Evolutionary conservation across 352 stramenopile genomes (phyloP).

Genomic region (Phytophthora megakarya): DNA sequence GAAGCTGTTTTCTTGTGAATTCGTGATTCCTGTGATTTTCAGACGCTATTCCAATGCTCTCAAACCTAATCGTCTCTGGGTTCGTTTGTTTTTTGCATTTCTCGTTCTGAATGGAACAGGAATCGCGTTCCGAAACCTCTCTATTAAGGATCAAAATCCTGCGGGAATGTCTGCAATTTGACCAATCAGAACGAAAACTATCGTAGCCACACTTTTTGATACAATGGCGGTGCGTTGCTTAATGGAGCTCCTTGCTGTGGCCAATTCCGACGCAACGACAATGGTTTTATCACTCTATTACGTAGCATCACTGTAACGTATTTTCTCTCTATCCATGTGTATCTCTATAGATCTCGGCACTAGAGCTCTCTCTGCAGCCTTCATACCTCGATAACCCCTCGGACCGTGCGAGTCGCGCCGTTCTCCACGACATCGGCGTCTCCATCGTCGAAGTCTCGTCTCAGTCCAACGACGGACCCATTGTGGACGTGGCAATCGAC

Average conservation of each 20-base stretch:
- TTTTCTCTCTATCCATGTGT: conserved; percentile 7
- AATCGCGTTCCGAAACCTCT: no score
- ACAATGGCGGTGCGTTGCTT: conserved; percentile 26
- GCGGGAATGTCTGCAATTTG: no score
- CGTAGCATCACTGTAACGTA: not conserved
- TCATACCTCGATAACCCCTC: conserved; percentile 68
- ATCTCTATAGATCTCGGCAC: conserved; percentile 18
- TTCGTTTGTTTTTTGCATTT: not conserved
- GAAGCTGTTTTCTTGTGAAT: no score
- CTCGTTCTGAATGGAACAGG: no score
- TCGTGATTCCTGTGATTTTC: no score
- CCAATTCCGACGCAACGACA: conserved; percentile 7
- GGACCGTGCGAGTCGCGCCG: conserved; percentile 61
- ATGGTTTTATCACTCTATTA: not conserved
- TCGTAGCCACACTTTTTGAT: not conserved
- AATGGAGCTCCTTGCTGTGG: conserved; percentile 4
- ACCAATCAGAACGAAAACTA: no score
- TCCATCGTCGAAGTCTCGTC: conserved; percentile 14
- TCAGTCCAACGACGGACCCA: not conserved
- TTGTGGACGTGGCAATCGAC: conserved; percentile 30
- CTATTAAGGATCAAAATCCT: no score
- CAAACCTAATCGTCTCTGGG: no score
- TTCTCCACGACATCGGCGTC: conserved; percentile 63
- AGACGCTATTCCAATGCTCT: no score
- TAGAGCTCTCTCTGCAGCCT: conserved; percentile 50